A percentile compares a stretch with the other conserved stretches of the same genome.
These are phyloP conservation scores for Athelia sp. DNA, from an alignment of 1,284 basidiomycete genomes.

Conservation along the genomic window DNA sequence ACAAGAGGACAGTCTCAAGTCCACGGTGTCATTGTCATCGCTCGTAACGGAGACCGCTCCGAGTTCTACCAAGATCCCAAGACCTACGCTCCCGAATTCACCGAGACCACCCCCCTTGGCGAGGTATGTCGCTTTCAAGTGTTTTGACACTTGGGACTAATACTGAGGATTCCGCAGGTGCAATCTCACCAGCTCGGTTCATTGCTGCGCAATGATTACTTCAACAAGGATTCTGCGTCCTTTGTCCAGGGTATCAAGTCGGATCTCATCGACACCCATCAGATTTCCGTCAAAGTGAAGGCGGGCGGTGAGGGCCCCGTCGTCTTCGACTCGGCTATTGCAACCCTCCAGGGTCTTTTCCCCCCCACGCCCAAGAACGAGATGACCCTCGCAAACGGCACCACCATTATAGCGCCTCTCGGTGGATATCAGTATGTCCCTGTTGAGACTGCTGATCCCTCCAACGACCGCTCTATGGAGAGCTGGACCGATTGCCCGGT, in stretches of 20 bases:
- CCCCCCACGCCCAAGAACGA: slow-evolving; percentile 68
- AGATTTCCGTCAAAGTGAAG: slow-evolving; percentile 75
- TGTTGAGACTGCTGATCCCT: slow-evolving; percentile 79
- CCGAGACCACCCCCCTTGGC: slow-evolving; percentile 80
- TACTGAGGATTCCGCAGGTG: slow-evolving; percentile 32
- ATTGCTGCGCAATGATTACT: slow-evolving; percentile 65
- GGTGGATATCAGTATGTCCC: slow-evolving; percentile 84
- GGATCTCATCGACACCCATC: slow-evolving; percentile 64
- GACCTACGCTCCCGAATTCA: slow-evolving; percentile 65
- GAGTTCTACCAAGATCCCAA: slow-evolving; percentile 68
- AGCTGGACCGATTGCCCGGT: slow-evolving; percentile 82
- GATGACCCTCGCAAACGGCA: slow-evolving; percentile 75
- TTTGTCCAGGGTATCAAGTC: slow-evolving; percentile 63
- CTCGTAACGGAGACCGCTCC: slow-evolving; percentile 79
- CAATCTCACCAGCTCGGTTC: slow-evolving; percentile 72
- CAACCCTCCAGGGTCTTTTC: slow-evolving; percentile 75
- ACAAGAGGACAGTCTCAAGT: slow-evolving; percentile 48
- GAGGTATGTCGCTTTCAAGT: slow-evolving; percentile 42
- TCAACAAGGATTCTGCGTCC: slow-evolving; percentile 55
- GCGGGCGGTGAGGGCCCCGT: slow-evolving; percentile 76
- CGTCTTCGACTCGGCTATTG: slow-evolving; percentile 79
- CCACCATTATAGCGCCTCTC: slow-evolving; percentile 68
- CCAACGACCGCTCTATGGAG: slow-evolving; percentile 79
- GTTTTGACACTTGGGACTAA: slow-evolving; percentile 3
- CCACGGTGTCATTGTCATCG: slow-evolving; percentile 76